A percentile compares a stretch with the other conserved stretches of the same genome.
These are phyloP conservation scores for Lichtheimia ramosa DNA, from an alignment of 371 early-diverging fungal species.

Conservation along the genomic window DNA sequence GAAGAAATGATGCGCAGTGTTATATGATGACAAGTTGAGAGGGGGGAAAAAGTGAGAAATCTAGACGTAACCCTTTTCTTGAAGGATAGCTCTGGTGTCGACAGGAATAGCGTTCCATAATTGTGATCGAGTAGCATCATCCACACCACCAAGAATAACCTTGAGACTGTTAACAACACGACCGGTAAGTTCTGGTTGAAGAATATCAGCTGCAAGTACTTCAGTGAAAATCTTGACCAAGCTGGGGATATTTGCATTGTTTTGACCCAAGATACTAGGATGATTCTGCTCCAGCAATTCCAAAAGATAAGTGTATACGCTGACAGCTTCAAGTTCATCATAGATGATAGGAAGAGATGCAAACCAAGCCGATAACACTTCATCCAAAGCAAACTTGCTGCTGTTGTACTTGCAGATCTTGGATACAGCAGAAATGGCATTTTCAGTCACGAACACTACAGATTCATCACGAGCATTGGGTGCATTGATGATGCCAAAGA, in stretches of 20 bases:
- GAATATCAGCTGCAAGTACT: constrained; percentile 67
- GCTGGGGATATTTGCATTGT: constrained; percentile 62
- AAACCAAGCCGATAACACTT: constrained; percentile 77
- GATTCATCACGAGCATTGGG: constrained; percentile 71
- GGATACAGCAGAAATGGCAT: constrained; percentile 84
- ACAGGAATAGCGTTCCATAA: constrained; percentile 69
- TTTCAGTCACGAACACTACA: constrained; percentile 85
- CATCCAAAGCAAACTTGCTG: constrained; percentile 59
- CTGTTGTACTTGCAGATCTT: constrained; percentile 78
- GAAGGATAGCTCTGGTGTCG: constrained; percentile 68
- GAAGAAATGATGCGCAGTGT: too few species aligned
- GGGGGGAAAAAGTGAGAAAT: neutral
- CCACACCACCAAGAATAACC: constrained; percentile 55
- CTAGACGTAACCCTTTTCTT: constrained; percentile 60
- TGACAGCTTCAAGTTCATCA: constrained; percentile 85
- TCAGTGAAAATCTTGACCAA: constrained; percentile 70
- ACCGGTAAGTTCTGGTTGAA: constrained; percentile 56
- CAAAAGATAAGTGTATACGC: constrained; percentile 75
- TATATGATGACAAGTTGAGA: too few species aligned
- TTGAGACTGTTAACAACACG: constrained; percentile 67
- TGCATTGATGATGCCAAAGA: constrained; percentile 67
- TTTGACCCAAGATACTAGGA: constrained; percentile 62
- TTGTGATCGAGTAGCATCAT: constrained; percentile 57
- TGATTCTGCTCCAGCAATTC: constrained; percentile 69
- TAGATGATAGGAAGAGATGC: constrained; percentile 77